These are phyloP conservation scores for Crithidia brevicula DNA, from an alignment of 208 protist species.

Conservation along the genomic window DNA sequence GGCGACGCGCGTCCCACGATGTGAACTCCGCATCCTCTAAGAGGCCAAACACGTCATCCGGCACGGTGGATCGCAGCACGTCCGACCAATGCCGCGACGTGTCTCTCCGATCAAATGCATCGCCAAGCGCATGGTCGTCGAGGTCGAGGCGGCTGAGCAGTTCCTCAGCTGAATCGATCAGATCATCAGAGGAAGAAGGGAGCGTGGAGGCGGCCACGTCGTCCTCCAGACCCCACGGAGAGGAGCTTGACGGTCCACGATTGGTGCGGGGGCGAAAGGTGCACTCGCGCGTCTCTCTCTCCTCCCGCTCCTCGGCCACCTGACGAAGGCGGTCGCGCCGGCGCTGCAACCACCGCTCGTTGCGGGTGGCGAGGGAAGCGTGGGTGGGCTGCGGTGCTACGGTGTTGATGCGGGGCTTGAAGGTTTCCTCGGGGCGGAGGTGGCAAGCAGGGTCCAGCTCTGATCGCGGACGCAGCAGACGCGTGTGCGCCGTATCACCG, in stretches of 20 bases:
- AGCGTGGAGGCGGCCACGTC: not conserved
- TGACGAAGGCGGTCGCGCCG: conserved; percentile 27
- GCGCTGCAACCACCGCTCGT: conserved; percentile 29
- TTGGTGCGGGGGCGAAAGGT: conserved; percentile 44
- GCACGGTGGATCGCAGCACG: conserved; percentile 1
- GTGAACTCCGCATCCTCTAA: conserved; percentile 22
- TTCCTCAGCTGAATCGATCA: conserved; percentile 20
- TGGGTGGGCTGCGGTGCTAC: not conserved
- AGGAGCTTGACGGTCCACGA: not conserved
- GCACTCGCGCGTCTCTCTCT: conserved; percentile 33
- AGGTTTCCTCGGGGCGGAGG: conserved; percentile 28
- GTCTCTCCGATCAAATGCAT: not conserved
- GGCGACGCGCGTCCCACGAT: conserved; percentile 6
- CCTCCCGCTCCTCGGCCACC: conserved; percentile 15
- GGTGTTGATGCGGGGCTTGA: conserved; percentile 27
- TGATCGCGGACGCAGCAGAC: conserved; percentile 30
- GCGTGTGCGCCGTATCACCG: conserved; percentile 38
- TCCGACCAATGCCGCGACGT: conserved; percentile 1
- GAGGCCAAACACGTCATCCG: conserved; percentile 11
- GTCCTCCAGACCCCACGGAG: conserved; percentile 11
- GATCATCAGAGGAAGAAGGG: not conserved
- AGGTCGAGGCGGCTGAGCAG: conserved; percentile 19
- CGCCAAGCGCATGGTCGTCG: not conserved
- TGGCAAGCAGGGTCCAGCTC: not conserved
- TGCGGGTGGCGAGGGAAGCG: conserved; percentile 10